Evolutionary conservation across 2,329 filamentous ascomycete species (phyloP), one percentile per base, ranked within the genome.

Genomic region (Trichoderma semiorbis): DNA sequence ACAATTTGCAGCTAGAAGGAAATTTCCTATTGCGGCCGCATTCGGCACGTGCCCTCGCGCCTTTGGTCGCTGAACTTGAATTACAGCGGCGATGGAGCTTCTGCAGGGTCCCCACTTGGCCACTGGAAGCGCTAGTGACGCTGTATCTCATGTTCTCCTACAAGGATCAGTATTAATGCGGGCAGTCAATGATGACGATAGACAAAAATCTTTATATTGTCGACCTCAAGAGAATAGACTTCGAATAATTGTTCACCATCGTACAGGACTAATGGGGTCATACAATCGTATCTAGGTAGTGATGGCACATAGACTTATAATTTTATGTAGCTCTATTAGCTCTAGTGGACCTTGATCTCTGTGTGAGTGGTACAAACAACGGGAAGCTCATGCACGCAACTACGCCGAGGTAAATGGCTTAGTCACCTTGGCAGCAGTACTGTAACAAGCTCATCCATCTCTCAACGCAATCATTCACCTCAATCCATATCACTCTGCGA

Each of bases 21-120:
- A 60, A 69, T 69, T 69, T 57, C 65, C 65, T 24, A 60, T 47
- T 60, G 65, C 65, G 36, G 65, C 12, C 24, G 30, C 65, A 47
- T 14, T n/a, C 36, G 65, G 65, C 65, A 69, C 65, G 65, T 69
- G 65, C 65, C 65, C 53, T 30, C 21, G 36, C 21, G 57, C 12
- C 26, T 34, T 14, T 34, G 18, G 26, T 11, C 6, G 2, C 21
- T 43, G n/a, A 26, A 30, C 53, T 32, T 28, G 53, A 53, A 36
- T 14, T 66, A 3, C 24, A 30, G 21, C 43, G n/a, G 43, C n/a
- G 34, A 43, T 18, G 60, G 21, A n/a, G 60, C 24, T 39, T 32
- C 55, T 32, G 47, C 28, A 32, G n/a, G 0, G 57, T 21, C 30
- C 6, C 57, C 57, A 61, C 57, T 32, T 8, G 14, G 30, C 18